Evolutionary conservation across 2,329 filamentous ascomycete species (phyloP).

Genomic region (Pseudovirgaria hyperparasitica): DNA sequence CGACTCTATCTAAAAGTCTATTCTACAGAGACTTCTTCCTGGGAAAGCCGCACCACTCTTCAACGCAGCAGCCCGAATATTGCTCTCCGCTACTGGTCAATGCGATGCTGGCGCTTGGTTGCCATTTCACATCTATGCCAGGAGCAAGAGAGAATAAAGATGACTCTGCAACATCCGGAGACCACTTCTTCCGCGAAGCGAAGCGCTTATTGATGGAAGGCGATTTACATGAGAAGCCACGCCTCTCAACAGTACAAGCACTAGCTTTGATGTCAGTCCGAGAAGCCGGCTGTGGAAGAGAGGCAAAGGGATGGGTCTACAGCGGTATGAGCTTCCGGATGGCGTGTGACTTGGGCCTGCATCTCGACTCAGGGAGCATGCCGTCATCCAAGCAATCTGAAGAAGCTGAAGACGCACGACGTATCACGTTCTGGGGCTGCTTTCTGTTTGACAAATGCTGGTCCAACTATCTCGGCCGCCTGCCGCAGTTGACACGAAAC

Average conservation of each 20-base stretch:
- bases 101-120: constrained; percentile 83
- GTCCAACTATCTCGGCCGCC: constrained; percentile 89
- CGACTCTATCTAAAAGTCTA: constrained; percentile 70
- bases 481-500: constrained; percentile 71
- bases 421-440: constrained; percentile 94
- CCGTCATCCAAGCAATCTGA: constrained; percentile 48
- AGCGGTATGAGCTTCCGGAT: constrained; percentile 98
- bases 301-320: constrained; percentile 96
- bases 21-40: constrained; percentile 77
- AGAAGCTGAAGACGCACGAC: constrained; percentile 74
- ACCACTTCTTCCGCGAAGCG: constrained; percentile 91
- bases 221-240: constrained; percentile 84
- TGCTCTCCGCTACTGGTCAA: constrained; percentile 88
- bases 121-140: constrained; percentile 73
- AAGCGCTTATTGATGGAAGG: constrained; percentile 82
- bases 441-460: constrained; percentile 98
- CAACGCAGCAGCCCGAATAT: constrained; percentile 49
- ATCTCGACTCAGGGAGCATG: constrained; percentile 64
- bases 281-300: constrained; percentile 85
- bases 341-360: constrained; percentile 87
- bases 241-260: constrained; percentile 82
- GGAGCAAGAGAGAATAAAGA: constrained; percentile 58
- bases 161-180: constrained; percentile 76
- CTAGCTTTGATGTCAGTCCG: constrained; percentile 90
- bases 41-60: constrained; percentile 46